Percentiles rank a stretch among this genome's conserved stretches.
Conservation (phyloP, 495 filamentous ascomycete genomes). For the Lophiotrema nucula region DNA sequence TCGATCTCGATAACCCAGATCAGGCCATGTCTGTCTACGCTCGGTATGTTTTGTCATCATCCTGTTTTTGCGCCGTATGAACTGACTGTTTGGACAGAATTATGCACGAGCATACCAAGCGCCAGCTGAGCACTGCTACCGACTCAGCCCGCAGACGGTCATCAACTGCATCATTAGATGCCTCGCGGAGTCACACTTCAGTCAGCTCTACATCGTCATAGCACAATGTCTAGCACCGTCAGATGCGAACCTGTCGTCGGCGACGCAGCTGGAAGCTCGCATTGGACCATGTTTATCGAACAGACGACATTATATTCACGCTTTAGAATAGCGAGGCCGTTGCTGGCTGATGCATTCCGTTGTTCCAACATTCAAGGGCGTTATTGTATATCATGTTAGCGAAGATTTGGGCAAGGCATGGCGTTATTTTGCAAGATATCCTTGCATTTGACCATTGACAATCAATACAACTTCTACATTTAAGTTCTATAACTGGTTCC, state of each 20-base stretch:
- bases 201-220: background rate
- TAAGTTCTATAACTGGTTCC: no score
- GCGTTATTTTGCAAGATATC: no score
- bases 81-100: slow-evolving; percentile 18
- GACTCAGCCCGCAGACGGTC: slow-evolving; percentile 28
- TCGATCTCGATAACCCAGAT: slow-evolving; percentile 32
- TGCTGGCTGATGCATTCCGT: background rate
- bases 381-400: background rate
- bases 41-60: slow-evolving; percentile 27
- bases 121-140: slow-evolving; percentile 27
- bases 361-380: no score
- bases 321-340: background rate
- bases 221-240: background rate
- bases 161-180: background rate
- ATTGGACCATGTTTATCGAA: background rate
- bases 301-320: background rate
- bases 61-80: background rate
- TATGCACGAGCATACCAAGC: slow-evolving; percentile 35
- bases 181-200: background rate
- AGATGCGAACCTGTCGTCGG: background rate
- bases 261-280: background rate
- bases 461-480: no score
- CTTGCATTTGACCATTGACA: no score
- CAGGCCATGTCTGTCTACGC: slow-evolving; percentile 40
- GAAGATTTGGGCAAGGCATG: no score